Evolutionary conservation across 352 stramenopile genomes (phyloP), one percentile per base, ranked within the genome.

Genomic region (Pythium guiyangense): DNA sequence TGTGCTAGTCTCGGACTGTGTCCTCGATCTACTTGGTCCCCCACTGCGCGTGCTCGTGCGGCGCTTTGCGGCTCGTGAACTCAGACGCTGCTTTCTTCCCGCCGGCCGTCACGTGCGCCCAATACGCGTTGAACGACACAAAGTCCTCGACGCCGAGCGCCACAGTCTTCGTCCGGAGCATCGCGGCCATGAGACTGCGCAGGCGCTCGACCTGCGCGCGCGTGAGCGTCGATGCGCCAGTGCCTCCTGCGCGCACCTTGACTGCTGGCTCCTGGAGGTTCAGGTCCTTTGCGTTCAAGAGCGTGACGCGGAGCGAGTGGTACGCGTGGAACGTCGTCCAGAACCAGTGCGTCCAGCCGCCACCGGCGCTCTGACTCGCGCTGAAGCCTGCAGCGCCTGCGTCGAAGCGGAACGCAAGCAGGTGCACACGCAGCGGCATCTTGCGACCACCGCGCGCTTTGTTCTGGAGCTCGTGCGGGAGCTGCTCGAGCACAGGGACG

Each of bases 31-130:
- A 76, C 64, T 72, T 83, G 29, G 66, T 70, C 18, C 6, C 11
- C 83, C 82, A 91, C 63, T 90, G 80, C 12, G 84, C 84, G 54
- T 94, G 84, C 61, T 94, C 84, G 53, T 94, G 84, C 20, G 84
- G 84, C 55, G 84, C 84, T 62, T 92, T 92, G 59, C 84, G 80
- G 55, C 89, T 69, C 59, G 84, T 94, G 52, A 94, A 94, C 57
- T 82, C 64, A 4, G 84, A 67, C 31, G 84, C 84, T 0, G 82
- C 70, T 27, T 86, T 71, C 20, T 79, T 71, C 43, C 84, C 84
- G 47, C 84, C 84, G 20, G 74, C 62, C 18, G 75, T 87, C 1
- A 94, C 78, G 59, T 94, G 84, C 14, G 76, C 65, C 84, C 82
- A 94, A 66, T 94, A 94, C 29, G 71, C 70, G 49, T 91, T 88